A percentile compares a stretch with the other conserved stretches of the same genome.
phyloP scores from a whole-genome alignment of 352 stramenopile genomes.

The Hyaloperonospora arabidopsidis region DNA sequence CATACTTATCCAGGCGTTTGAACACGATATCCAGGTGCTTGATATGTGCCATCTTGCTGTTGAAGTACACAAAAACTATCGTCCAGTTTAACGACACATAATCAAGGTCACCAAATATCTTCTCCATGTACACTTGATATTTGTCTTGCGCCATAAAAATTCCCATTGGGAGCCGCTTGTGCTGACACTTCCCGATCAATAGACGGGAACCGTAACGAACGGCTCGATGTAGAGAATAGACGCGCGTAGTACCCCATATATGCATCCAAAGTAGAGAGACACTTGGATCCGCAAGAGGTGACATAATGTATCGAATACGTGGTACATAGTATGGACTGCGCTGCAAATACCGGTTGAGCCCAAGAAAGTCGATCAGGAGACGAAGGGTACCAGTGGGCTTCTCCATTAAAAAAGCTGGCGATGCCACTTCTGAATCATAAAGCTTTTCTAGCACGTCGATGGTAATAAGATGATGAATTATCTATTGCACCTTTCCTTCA shows the following conservation, averaged over 20 bases:
- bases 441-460: background rate
- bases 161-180: background rate
- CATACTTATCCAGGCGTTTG: background rate
- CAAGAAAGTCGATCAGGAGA: background rate
- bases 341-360: conserved; percentile 3
- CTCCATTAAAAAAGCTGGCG: background rate
- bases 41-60: background rate
- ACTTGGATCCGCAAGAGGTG: conserved; percentile 1
- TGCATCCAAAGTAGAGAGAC: conserved; percentile 5
- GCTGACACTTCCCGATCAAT: background rate
- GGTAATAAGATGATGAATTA: background rate
- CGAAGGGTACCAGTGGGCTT: background rate
- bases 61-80: background rate
- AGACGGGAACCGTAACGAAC: too few species aligned
- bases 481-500: background rate
- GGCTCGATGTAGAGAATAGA: too few species aligned
- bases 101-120: background rate
- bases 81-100: background rate
- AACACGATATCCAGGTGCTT: background rate
- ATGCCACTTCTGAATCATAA: background rate
- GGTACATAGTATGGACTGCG: conserved; percentile 5
- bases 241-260: conserved; percentile 7
- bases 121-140: background rate
- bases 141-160: background rate
- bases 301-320: conserved; percentile 1